phyloP scores from a whole-genome alignment of 225 moss, liverwort and hornwort species.

The Thuidium tamariscinum region DNA sequence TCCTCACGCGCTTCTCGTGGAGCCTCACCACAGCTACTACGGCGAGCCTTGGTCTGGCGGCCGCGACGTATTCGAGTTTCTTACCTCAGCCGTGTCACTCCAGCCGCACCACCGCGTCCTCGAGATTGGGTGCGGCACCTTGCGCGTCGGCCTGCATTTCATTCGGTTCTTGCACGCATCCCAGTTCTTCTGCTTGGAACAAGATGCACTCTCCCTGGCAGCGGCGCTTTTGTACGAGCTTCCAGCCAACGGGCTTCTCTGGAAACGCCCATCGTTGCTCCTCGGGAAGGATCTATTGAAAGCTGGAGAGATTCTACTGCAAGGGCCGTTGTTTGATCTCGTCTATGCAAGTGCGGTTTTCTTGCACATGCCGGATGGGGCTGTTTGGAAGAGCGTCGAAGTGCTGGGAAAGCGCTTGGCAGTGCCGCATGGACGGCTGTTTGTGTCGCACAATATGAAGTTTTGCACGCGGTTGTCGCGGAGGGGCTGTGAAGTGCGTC shows the following conservation, averaged over 20 bases:
- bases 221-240: constrained; percentile 41
- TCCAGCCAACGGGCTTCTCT: constrained; percentile 35
- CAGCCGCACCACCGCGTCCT: constrained; percentile 24
- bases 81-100: constrained; percentile 7
- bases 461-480: constrained; percentile 34
- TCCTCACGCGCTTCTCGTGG: constrained; percentile 32
- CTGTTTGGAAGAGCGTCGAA: constrained; percentile 22
- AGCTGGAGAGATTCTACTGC: background rate
- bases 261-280: constrained; percentile 28
- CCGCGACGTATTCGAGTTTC: constrained; percentile 44
- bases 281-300: constrained; percentile 1
- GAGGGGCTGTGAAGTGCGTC: constrained; percentile 3
- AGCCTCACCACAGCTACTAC: constrained; percentile 58
- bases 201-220: constrained; percentile 23
- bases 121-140: constrained; percentile 44
- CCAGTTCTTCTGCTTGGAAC: constrained; percentile 32
- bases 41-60: constrained; percentile 59
- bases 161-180: constrained; percentile 22
- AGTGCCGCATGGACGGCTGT: constrained; percentile 11
- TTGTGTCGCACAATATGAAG: constrained; percentile 41
- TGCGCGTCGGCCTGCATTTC: constrained; percentile 36
- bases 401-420: background rate
- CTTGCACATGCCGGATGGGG: constrained; percentile 36
- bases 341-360: constrained; percentile 41
- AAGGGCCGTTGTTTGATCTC: constrained; percentile 16